Conservation (phyloP, 2,329 filamentous ascomycete genomes). For the Talaromyces sp. region DNA sequence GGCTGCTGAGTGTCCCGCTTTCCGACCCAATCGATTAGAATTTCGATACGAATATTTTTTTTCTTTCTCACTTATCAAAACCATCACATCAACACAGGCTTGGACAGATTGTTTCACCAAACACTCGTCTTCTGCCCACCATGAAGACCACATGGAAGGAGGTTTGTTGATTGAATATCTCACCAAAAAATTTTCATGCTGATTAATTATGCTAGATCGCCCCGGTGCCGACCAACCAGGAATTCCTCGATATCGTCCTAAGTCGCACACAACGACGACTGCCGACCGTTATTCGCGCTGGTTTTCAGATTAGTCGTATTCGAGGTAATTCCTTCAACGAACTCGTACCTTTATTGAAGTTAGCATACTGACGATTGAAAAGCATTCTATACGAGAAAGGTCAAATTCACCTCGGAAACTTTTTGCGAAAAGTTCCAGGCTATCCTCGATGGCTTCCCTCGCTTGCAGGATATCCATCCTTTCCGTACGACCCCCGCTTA, state of each 20-base stretch:
- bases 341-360: neutral
- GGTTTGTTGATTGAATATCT: conserved; percentile 26
- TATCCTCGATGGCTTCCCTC: conserved; percentile 90
- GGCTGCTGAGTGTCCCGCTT: conserved; percentile 11
- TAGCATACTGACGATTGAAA: conserved; percentile 7
- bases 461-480: conserved; percentile 89
- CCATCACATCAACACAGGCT: conserved; percentile 1
- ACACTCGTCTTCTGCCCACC: conserved; percentile 29
- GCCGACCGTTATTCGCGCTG: conserved; percentile 90
- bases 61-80: conserved; percentile 2
- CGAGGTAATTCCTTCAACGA: conserved; percentile 49
- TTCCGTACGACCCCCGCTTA: conserved; percentile 62
- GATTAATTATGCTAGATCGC: conserved; percentile 54
- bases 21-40: conserved; percentile 16
- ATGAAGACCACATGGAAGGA: conserved; percentile 63
- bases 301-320: conserved; percentile 95
- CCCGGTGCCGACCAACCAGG: conserved; percentile 84
- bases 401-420: conserved; percentile 97
- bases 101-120: neutral
- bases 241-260: conserved; percentile 96
- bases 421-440: conserved; percentile 89
- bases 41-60: conserved; percentile 19
- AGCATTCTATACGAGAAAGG: conserved; percentile 95
- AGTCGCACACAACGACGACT: conserved; percentile 88
- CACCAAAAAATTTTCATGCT: conserved; percentile 18